These are phyloP conservation scores for Penicillium coffeae DNA, from an alignment of 495 filamentous ascomycete species.

Conservation along the genomic window DNA sequence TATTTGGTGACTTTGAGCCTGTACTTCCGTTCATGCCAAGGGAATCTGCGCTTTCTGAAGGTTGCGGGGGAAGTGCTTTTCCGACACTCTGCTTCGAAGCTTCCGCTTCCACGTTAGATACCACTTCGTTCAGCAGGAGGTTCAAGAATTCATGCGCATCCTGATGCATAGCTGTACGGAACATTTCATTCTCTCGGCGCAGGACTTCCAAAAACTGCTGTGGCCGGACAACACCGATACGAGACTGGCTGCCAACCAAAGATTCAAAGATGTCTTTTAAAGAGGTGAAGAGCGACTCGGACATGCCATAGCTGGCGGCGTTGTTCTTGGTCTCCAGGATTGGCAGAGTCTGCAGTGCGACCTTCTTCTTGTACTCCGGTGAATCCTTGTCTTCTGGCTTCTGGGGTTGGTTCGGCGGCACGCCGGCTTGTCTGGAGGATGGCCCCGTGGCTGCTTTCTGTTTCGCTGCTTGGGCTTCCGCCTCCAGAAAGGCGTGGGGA, in stretches of 20 bases:
- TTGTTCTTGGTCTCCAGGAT: slow-evolving; percentile 80
- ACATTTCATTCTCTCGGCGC: slow-evolving; percentile 94
- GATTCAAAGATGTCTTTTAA: slow-evolving; percentile 96
- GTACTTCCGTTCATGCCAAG: slow-evolving; percentile 42
- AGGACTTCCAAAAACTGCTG: slow-evolving; percentile 91
- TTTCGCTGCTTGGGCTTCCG: slow-evolving; percentile 42
- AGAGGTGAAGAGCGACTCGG: slow-evolving; percentile 88
- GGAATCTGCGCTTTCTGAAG: slow-evolving; percentile 36
- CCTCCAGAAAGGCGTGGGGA: slow-evolving; percentile 35
- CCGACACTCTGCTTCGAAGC: slow-evolving; percentile 53
- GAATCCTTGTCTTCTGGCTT: slow-evolving; percentile 78
- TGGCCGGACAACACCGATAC: slow-evolving; percentile 89
- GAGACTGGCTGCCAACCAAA: slow-evolving; percentile 73
- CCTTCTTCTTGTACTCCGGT: slow-evolving; percentile 95
- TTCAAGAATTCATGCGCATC: slow-evolving; percentile 98
- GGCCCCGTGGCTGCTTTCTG: slow-evolving; percentile 35
- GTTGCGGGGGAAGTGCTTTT: slow-evolving; percentile 29
- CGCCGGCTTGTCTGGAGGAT: slow-evolving; percentile 45
- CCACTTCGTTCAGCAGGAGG: slow-evolving; percentile 90
- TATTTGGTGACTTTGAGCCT: slow-evolving; percentile 43
- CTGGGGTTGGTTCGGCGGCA: slow-evolving; percentile 53
- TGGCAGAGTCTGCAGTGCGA: slow-evolving; percentile 81
- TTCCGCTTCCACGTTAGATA: slow-evolving; percentile 85
- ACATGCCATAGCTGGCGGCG: slow-evolving; percentile 79
- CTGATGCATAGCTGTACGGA: slow-evolving; percentile 93